Percentiles rank a stretch among this genome's conserved stretches.
Evolutionary conservation across 805 yeast genomes (phyloP).

Genomic region (Candida xiaguanensis): DNA sequence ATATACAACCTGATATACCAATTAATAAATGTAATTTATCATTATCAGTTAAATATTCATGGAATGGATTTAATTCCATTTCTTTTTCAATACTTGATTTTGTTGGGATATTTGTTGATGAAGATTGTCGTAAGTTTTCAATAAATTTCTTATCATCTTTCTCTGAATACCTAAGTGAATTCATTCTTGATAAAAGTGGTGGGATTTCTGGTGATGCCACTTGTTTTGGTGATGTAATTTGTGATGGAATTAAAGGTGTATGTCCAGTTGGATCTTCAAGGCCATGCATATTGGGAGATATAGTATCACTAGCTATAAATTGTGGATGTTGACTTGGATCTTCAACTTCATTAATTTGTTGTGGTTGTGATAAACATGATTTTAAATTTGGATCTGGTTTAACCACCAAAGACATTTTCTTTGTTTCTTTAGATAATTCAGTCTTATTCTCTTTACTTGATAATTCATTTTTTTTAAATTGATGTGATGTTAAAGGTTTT

Average conservation of each 20-base stretch:
- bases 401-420: constrained; percentile 12
- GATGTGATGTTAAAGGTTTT: not conserved
- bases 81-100: not conserved
- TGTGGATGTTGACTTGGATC: constrained; percentile 12
- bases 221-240: not conserved
- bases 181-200: constrained; percentile 6
- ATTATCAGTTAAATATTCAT: constrained; percentile 6
- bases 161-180: constrained; percentile 11
- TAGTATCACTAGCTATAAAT: constrained; percentile 13
- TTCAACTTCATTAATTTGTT: not conserved
- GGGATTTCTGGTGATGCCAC: not conserved
- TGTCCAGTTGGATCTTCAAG: not conserved
- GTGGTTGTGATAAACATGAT: constrained; percentile 14
- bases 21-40: constrained; percentile 20
- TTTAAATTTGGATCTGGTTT: constrained; percentile 16
- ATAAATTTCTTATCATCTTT: constrained; percentile 11
- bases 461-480: not conserved
- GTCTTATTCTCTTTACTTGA: not conserved
- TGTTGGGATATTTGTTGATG: constrained; percentile 4
- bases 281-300: constrained; percentile 20
- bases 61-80: not conserved
- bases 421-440: constrained; percentile 1
- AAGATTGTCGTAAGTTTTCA: constrained; percentile 11
- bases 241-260: constrained; percentile 3
- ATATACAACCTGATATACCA: constrained; percentile 24